phyloP scores from a whole-genome alignment of 2,329 filamentous ascomycete species.

The Microdochium nivale region DNA sequence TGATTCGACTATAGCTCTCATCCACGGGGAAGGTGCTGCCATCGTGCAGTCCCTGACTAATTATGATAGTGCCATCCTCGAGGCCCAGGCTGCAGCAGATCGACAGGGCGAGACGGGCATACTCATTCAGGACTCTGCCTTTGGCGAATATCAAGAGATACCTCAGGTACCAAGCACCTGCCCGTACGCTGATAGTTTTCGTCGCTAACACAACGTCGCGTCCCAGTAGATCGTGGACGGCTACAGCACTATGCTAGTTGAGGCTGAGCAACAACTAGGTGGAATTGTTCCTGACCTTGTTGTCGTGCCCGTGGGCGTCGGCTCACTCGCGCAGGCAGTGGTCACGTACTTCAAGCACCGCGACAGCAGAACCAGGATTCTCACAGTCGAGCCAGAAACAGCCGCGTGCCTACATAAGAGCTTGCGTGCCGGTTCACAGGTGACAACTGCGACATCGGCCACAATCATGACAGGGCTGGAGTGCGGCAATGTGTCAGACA shows the following conservation, averaged over 20 bases:
- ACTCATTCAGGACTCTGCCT: slow-evolving; percentile 60
- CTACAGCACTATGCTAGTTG: slow-evolving; percentile 61
- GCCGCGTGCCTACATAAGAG: slow-evolving; percentile 32
- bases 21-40: slow-evolving; percentile 51
- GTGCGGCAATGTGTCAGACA: slow-evolving; percentile 37
- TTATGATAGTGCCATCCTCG: slow-evolving; percentile 54
- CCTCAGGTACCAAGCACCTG: slow-evolving; percentile 33
- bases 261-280: slow-evolving; percentile 52
- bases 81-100: slow-evolving; percentile 32
- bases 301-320: slow-evolving; percentile 61
- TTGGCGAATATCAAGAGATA: slow-evolving; percentile 55
- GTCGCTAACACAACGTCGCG: neutral
- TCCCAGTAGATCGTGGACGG: slow-evolving; percentile 64
- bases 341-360: slow-evolving; percentile 50
- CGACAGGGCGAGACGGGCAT: slow-evolving; percentile 32
- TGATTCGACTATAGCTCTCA: slow-evolving; percentile 37
- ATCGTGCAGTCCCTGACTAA: slow-evolving; percentile 44
- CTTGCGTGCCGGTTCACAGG: slow-evolving; percentile 24
- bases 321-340: slow-evolving; percentile 62
- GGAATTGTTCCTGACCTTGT: slow-evolving; percentile 31
- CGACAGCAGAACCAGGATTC: slow-evolving; percentile 23
- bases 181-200: too few relatives aligned
- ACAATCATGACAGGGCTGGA: slow-evolving; percentile 43
- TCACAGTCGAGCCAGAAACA: slow-evolving; percentile 49
- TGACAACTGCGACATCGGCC: neutral